Conservation (phyloP, 441 rosid species). For the Omphalea diandra region DNA sequence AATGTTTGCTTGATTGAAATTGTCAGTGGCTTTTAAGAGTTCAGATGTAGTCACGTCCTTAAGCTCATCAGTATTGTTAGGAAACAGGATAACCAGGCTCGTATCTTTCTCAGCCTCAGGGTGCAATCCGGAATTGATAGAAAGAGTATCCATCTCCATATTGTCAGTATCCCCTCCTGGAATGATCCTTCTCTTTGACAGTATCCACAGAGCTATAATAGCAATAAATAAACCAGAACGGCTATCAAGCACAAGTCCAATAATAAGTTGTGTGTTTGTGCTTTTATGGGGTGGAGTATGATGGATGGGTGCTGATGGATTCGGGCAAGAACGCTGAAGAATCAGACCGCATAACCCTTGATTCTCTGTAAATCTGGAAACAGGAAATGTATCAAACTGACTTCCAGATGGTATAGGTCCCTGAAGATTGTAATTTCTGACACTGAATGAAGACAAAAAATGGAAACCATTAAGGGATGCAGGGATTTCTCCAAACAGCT, state of each 20-base stretch:
- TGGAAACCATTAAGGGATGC: constrained; percentile 42
- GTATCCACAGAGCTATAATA: neutral
- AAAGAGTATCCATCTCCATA: neutral
- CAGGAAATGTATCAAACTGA: neutral
- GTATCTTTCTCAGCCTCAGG: neutral
- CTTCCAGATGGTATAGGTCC: neutral
- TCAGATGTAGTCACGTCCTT: neutral
- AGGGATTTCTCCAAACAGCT: constrained; percentile 59
- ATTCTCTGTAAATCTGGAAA: neutral
- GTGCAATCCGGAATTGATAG: neutral
- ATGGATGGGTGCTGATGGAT: neutral
- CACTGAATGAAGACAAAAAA: neutral
- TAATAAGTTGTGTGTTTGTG: constrained; percentile 24
- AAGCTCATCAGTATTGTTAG: neutral
- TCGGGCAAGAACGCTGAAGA: neutral
- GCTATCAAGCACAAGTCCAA: constrained; percentile 8
- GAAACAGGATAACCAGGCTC: neutral
- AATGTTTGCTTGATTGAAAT: neutral
- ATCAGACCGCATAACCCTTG: neutral
- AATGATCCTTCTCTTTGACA: constrained; percentile 2
- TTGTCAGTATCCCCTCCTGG: neutral
- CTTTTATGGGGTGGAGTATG: constrained; percentile 8
- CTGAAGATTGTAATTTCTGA: neutral
- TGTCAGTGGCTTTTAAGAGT: neutral
- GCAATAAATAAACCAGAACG: neutral